Evolutionary conservation across 495 filamentous ascomycete genomes (phyloP).

Genomic region (Talaromyces wortmannii): DNA sequence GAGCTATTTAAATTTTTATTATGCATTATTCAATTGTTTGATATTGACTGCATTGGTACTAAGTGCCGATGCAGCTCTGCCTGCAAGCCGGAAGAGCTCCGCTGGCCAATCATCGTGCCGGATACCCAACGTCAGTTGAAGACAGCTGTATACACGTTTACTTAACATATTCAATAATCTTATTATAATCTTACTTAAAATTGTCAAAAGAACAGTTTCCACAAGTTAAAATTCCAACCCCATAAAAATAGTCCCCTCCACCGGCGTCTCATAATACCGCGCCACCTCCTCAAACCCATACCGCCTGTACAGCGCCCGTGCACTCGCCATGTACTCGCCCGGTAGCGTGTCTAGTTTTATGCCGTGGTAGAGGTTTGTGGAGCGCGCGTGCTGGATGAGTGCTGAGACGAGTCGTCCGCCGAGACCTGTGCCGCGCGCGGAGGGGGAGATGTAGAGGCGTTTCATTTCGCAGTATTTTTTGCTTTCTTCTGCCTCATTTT

Average conservation of each 20-base stretch:
- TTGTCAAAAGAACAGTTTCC: no score
- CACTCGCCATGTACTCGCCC: slow-evolving; percentile 37
- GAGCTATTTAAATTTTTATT: no score
- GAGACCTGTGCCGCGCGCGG: slow-evolving; percentile 38
- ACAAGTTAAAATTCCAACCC: slow-evolving; percentile 16
- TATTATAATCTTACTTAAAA: not conserved
- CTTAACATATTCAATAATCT: not conserved
- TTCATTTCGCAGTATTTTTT: slow-evolving; percentile 52
- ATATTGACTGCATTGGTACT: not conserved
- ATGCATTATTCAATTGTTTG: no score
- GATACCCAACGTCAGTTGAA: no score
- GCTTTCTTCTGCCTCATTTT: not conserved
- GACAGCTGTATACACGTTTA: not conserved
- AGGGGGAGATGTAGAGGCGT: slow-evolving; percentile 43
- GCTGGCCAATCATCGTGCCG: not conserved
- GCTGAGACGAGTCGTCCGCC: slow-evolving; percentile 37
- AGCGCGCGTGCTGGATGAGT: slow-evolving; percentile 34
- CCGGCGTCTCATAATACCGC: slow-evolving; percentile 51
- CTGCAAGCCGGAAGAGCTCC: not conserved
- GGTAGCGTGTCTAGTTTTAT: slow-evolving; percentile 52
- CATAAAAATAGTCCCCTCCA: slow-evolving; percentile 39
- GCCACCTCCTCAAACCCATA: slow-evolving; percentile 48
- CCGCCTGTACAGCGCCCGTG: slow-evolving; percentile 39
- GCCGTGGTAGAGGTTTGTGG: slow-evolving; percentile 39
- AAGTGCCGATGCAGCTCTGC: not conserved